phyloP scores from a whole-genome alignment of 176 grass and related monocot species.

The Chloris gayana region DNA sequence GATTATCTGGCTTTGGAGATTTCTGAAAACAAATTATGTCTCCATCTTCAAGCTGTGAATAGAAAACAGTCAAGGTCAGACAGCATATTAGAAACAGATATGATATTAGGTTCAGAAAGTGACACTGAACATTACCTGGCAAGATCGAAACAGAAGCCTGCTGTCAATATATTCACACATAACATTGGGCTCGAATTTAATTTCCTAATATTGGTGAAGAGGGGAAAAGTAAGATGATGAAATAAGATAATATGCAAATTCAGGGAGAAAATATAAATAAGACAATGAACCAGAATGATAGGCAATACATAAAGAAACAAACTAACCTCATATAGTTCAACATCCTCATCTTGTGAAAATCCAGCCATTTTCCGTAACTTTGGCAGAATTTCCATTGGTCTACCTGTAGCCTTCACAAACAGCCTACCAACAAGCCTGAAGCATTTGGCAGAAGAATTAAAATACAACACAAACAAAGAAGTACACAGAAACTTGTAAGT shows the following conservation, averaged over 20 bases:
- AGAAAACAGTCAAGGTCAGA: slow-evolving; percentile 33
- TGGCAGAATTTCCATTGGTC: slow-evolving; percentile 72
- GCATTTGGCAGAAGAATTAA: slow-evolving; percentile 33
- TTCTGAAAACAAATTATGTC: slow-evolving; percentile 97
- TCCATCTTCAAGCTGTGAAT: slow-evolving; percentile 91
- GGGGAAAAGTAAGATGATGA: slow-evolving; percentile 38
- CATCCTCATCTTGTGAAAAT: slow-evolving; percentile 80
- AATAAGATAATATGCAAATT: slow-evolving; percentile 7
- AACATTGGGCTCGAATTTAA: slow-evolving; percentile 95
- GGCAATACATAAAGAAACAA: slow-evolving; percentile 21
- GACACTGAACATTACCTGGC: slow-evolving; percentile 61
- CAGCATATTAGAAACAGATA: slow-evolving; percentile 21
- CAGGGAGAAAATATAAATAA: not conserved
- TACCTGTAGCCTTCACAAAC: slow-evolving; percentile 85
- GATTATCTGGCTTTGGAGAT: slow-evolving; percentile 56
- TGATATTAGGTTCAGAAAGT: slow-evolving; percentile 14
- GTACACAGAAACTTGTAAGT: slow-evolving; percentile 5
- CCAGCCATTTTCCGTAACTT: slow-evolving; percentile 90
- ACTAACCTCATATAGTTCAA: slow-evolving; percentile 96
- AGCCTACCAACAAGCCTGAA: slow-evolving; percentile 92
- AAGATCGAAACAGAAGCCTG: slow-evolving; percentile 70
- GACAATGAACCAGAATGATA: not conserved
- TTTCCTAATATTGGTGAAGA: slow-evolving; percentile 72
- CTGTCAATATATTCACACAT: slow-evolving; percentile 98
- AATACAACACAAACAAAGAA: slow-evolving; percentile 33